A percentile compares a stretch with the other conserved stretches of the same genome.
These are phyloP conservation scores for Cordyceps javanica DNA, from an alignment of 2,329 filamentous ascomycete species.

Conservation along the genomic window DNA sequence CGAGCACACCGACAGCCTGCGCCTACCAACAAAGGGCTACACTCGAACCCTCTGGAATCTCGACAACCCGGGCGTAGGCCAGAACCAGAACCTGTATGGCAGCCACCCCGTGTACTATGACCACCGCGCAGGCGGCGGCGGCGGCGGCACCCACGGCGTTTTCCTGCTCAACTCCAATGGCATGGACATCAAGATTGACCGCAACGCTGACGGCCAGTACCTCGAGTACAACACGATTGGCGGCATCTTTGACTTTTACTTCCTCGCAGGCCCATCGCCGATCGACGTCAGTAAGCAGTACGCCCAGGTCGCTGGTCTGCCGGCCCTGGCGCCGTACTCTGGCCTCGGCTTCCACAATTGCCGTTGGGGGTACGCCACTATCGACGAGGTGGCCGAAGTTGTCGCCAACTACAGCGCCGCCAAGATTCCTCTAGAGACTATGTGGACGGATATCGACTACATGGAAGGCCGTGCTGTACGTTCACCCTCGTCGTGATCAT, in stretches of 20 bases:
- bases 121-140: slow-evolving; percentile 21
- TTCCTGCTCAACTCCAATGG: slow-evolving; percentile 72
- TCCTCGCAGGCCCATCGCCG: slow-evolving; percentile 67
- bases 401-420: slow-evolving; percentile 61
- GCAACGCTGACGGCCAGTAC: slow-evolving; percentile 55
- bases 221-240: slow-evolving; percentile 78
- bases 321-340: slow-evolving; percentile 76
- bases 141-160: slow-evolving; percentile 61
- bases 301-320: slow-evolving; percentile 60
- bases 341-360: slow-evolving; percentile 79
- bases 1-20: slow-evolving; percentile 64
- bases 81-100: slow-evolving; percentile 67
- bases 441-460: slow-evolving; percentile 39
- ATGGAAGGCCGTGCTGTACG: slow-evolving; percentile 26
- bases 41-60: slow-evolving; percentile 63
- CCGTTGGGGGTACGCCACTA: slow-evolving; percentile 66
- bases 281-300: slow-evolving; percentile 66
- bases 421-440: slow-evolving; percentile 56
- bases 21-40: slow-evolving; percentile 53
- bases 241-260: slow-evolving; percentile 72
- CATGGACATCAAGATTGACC: slow-evolving; percentile 66
- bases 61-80: slow-evolving; percentile 57
- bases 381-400: slow-evolving; percentile 58
- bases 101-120: slow-evolving; percentile 75
- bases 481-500: no score